Evolutionary conservation across 1,284 basidiomycete genomes (phyloP).

Genomic region (Puccinia coronata): DNA sequence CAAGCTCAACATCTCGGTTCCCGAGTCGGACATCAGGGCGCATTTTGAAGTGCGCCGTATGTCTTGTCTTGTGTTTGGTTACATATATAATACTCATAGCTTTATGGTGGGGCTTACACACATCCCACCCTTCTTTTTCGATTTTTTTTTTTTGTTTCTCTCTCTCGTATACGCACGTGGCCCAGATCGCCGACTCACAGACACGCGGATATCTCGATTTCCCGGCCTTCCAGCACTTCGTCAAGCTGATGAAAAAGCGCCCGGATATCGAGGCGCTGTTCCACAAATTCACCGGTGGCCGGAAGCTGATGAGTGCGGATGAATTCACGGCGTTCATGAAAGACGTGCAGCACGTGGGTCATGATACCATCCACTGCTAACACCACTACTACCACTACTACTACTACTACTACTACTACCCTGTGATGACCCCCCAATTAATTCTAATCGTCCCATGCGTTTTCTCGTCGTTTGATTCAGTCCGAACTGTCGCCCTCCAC

Average conservation of each 20-base stretch:
- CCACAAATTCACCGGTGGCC: constrained; percentile 44
- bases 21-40: constrained; percentile 66
- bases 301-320: constrained; percentile 1
- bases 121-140: too few relatives aligned
- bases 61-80: too few relatives aligned
- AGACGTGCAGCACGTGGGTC: constrained; percentile 39
- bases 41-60: constrained; percentile 67
- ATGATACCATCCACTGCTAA: not conserved
- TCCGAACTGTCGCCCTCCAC: constrained; percentile 44
- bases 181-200: constrained; percentile 70
- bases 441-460: constrained; percentile 1
- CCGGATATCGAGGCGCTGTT: constrained; percentile 71
- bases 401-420: not conserved
- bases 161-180: too few relatives aligned
- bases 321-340: constrained; percentile 50
- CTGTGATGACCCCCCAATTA: not conserved
- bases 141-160: too few relatives aligned
- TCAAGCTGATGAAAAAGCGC: constrained; percentile 78
- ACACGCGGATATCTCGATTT: constrained; percentile 76
- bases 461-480: constrained; percentile 24
- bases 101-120: too few relatives aligned
- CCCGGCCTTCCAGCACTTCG: constrained; percentile 78
- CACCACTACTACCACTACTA: too few relatives aligned
- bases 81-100: too few relatives aligned
- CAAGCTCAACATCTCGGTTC: constrained; percentile 72